Base-by-base conservation (phyloP, 352 stramenopile species). In the Phytophthora multivora region DNA sequence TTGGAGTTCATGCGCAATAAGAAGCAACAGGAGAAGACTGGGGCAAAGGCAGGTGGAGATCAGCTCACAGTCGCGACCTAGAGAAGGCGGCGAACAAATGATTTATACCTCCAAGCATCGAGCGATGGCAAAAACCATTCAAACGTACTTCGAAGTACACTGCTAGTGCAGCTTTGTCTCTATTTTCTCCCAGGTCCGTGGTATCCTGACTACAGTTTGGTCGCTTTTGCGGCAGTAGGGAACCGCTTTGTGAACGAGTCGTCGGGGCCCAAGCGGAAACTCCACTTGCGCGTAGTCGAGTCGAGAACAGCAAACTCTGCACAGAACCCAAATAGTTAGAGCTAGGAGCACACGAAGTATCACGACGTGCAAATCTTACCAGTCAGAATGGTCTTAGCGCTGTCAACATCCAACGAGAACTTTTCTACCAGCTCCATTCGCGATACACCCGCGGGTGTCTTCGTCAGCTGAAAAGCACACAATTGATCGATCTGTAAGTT, bases 231-330 rank as follows among this genome's bases (percentile, higher is more conserved):
- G 28, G 79, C 59, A 13, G 63, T 54, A 50, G 76, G 63, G 51
- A 88, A 89, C 16, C 74, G 69, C 65, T 77, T 81, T 31, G 55
- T 62, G 43, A 88, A 86, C 35, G 63, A 75, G 26, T 86, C 63
- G 43, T 90, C 81, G n/a, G 61, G 55, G 12, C 49, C 61, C 16
- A 79, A 25, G 30, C 83, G 83, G 30, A 90, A 83, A 30, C 51
- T 70, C 79, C 81, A 90, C 35, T 58, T 86, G 18, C 81, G 68
- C 25, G 75, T 77, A 21, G 56, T 41, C 5, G 67, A 42, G 28
- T 90, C 72, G 13, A 90, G 46, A 33, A 65, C 45, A 35, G 77
- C 78, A 41, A 89, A 76, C 18, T 84, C 81, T 88, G 31, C 6
- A 13, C 28, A 58, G 6, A n/a, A 40, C 33, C 15, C 13, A 46